Evolutionary conservation across 164 flowering plant species (phyloP), one percentile per base, ranked within the genome.

Genomic region (Malania oleifera): DNA sequence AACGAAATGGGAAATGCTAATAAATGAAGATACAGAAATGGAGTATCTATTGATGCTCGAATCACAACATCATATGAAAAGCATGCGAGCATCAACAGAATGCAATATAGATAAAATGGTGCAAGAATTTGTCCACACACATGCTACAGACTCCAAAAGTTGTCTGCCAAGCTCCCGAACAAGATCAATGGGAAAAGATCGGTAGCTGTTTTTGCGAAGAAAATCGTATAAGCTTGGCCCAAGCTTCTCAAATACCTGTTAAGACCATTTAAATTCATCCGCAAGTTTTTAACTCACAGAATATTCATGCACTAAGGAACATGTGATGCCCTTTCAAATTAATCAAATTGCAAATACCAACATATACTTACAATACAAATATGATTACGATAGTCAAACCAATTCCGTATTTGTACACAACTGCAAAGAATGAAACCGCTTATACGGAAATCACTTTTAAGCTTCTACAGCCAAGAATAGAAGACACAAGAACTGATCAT

Each of bases 371-470:
- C 98, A 73, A 89, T 87, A 85, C 98, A 89, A 68, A 91, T 85
- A 87, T 91, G 98, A 82, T 91, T 91, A 85, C 96, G 98, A 89
- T 91, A 91, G 89, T 91, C 98, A 89, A 91, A 91, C 95, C 98
- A 91, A 81, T 89, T 85, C 90, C 93, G 92, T 69, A 92, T 87
- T 89, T 92, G 98, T 77, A 92, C 98, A 84, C 96, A 92, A 84
- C 96, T 92, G 98, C 98, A 89, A 80, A 69, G 82, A 81, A 82
- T 80, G 70, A 77, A 83, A 77, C 75, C 70, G 57, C 75, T 78
- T 73, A 78, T 67, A 73, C 87, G 67, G 68, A 65, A 70, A 74
- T 66, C 64, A 62, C 57, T 70, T 68, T n/a, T 46, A 68, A 74
- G 52, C 52, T 65, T 52, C 62, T 57, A 68, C 53, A 55, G 47